Conservation (phyloP, 78 protist genomes). For the Dictyostelium firmibasis region DNA sequence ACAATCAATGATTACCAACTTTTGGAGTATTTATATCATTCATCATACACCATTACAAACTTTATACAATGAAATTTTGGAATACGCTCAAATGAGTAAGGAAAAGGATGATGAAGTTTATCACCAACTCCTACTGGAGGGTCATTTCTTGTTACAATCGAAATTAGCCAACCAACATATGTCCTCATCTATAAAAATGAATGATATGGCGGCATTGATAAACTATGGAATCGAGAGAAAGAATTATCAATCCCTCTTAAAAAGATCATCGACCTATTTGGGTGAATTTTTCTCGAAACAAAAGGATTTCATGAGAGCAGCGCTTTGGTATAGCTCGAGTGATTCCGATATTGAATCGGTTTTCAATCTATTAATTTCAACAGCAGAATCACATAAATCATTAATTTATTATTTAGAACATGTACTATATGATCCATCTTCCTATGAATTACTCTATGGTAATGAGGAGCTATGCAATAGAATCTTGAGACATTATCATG, state of each 20-base stretch:
- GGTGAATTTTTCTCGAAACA: slow-evolving; percentile 38
- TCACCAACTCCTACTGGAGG: slow-evolving; percentile 51
- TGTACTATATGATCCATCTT: slow-evolving; percentile 59
- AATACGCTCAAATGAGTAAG: slow-evolving; percentile 15
- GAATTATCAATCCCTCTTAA: slow-evolving; percentile 28
- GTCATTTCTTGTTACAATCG: slow-evolving; percentile 60
- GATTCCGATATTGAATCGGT: slow-evolving; percentile 67
- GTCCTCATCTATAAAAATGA: slow-evolving; percentile 37
- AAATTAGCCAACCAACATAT: slow-evolving; percentile 55
- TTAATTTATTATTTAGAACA: slow-evolving; percentile 47
- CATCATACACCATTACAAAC: slow-evolving; percentile 73
- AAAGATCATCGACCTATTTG: slow-evolving; percentile 47
- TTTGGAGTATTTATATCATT: slow-evolving; percentile 36
- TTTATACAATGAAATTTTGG: slow-evolving; percentile 43
- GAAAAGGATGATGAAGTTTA: slow-evolving; percentile 74
- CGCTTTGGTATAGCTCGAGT: slow-evolving; percentile 72
- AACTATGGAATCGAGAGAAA: slow-evolving; percentile 59
- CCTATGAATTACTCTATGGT: slow-evolving; percentile 43
- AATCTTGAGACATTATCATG: slow-evolving; percentile 48
- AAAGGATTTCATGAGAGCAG: slow-evolving; percentile 77
- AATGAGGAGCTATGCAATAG: slow-evolving; percentile 54
- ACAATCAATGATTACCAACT: background rate
- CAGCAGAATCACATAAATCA: slow-evolving; percentile 25
- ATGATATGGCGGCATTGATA: slow-evolving; percentile 43
- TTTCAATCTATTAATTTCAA: slow-evolving; percentile 17